Percentiles rank a stretch among this genome's conserved stretches.
phyloP scores from a whole-genome alignment of 805 yeast genomes.

The Candida endomychidarum region DNA sequence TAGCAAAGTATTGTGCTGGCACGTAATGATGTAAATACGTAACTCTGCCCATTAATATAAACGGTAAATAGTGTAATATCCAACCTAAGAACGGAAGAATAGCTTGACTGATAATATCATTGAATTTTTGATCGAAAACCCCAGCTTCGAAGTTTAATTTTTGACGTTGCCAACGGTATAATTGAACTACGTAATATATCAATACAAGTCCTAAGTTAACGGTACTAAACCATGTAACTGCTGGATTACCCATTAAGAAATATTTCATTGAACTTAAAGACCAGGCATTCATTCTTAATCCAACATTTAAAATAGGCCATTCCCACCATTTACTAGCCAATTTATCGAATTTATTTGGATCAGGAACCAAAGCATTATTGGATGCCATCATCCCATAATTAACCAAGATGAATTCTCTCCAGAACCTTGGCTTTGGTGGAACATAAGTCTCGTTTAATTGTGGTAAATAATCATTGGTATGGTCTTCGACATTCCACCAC shows the following conservation, averaged over 20 bases:
- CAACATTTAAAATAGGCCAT: slow-evolving; percentile 80
- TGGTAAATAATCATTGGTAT: slow-evolving; percentile 50
- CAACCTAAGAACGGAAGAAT: slow-evolving; percentile 40
- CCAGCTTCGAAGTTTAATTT: slow-evolving; percentile 14
- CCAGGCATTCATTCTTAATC: slow-evolving; percentile 79
- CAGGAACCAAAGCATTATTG: slow-evolving; percentile 79
- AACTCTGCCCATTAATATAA: slow-evolving; percentile 43
- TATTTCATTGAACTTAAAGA: slow-evolving; percentile 56
- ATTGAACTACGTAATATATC: slow-evolving; percentile 18
- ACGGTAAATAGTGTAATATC: slow-evolving; percentile 41
- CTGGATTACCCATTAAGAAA: slow-evolving; percentile 73
- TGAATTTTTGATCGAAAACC: slow-evolving; percentile 30
- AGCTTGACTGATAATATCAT: slow-evolving; percentile 28
- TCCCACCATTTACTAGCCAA: slow-evolving; percentile 79
- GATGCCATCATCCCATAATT: slow-evolving; percentile 89
- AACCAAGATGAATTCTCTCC: slow-evolving; percentile 72
- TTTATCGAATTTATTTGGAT: slow-evolving; percentile 68
- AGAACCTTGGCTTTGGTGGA: slow-evolving; percentile 49
- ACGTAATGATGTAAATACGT: slow-evolving; percentile 46
- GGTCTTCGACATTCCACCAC: slow-evolving; percentile 82
- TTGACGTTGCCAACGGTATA: slow-evolving; percentile 37
- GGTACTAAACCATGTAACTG: slow-evolving; percentile 62
- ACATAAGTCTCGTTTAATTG: slow-evolving; percentile 30
- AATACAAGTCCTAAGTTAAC: slow-evolving; percentile 22
- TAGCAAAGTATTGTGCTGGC: slow-evolving; percentile 57